These are phyloP conservation scores for Logfia minima DNA, from an alignment of 129 eudicot species.

Conservation along the genomic window DNA sequence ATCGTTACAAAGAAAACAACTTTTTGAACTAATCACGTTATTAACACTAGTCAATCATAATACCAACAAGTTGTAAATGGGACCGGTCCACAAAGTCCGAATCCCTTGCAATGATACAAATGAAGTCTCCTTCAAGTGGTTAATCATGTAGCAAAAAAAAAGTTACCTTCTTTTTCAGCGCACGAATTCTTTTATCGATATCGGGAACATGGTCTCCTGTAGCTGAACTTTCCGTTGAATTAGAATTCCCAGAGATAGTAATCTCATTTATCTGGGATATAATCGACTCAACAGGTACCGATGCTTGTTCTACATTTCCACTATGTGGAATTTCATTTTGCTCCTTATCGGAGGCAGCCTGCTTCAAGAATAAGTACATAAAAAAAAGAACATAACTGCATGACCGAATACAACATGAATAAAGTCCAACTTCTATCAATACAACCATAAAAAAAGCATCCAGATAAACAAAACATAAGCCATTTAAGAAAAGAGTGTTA, in stretches of 20 bases:
- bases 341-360: slow-evolving; percentile 69
- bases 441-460: not conserved
- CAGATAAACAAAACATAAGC: not conserved
- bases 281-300: slow-evolving; percentile 45
- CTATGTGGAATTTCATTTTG: slow-evolving; percentile 43
- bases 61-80: not conserved
- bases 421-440: not conserved
- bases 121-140: not conserved
- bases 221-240: slow-evolving; percentile 37
- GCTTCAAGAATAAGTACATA: slow-evolving; percentile 33
- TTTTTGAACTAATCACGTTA: not conserved
- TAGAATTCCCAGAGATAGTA: slow-evolving; percentile 51
- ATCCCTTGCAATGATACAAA: not conserved
- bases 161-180: slow-evolving; percentile 83
- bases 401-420: not conserved
- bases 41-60: not conserved
- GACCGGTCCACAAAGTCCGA: not conserved
- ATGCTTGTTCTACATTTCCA: slow-evolving; percentile 42
- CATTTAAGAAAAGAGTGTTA: too few relatives aligned
- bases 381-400: not conserved
- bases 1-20: not conserved
- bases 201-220: slow-evolving; percentile 55
- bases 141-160: not conserved
- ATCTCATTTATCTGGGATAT: slow-evolving; percentile 59
- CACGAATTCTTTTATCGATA: slow-evolving; percentile 80